Percentiles rank a stretch among this genome's conserved stretches.
Conservation (phyloP, 1,284 basidiomycete species). For the Ustilago cynodontis region DNA sequence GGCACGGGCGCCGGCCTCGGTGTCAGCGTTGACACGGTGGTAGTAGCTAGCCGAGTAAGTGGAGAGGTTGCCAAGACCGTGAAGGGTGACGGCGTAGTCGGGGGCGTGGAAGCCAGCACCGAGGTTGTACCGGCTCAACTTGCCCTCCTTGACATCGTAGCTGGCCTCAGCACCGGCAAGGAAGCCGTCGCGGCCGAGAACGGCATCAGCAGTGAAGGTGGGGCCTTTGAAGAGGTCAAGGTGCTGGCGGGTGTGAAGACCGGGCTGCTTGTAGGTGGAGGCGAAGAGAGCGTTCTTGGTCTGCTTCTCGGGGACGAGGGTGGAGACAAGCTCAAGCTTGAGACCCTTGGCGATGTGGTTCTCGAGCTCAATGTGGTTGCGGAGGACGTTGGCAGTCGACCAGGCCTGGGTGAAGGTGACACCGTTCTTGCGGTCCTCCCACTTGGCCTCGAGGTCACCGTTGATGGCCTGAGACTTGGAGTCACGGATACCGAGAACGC, state of each 20-base stretch:
- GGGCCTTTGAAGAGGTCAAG: constrained; percentile 98
- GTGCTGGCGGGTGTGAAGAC: constrained; percentile 89
- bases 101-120: constrained; percentile 95
- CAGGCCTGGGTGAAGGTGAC: constrained; percentile 76
- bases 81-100: constrained; percentile 94
- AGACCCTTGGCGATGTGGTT: constrained; percentile 96
- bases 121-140: constrained; percentile 89
- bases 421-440: constrained; percentile 68
- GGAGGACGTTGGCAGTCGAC: constrained; percentile 87
- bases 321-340: constrained; percentile 91
- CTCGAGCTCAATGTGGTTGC: constrained; percentile 92
- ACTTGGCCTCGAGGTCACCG: constrained; percentile 70
- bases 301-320: constrained; percentile 84
- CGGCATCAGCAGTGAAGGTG: constrained; percentile 88
- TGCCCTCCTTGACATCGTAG: constrained; percentile 95
- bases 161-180: constrained; percentile 94
- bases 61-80: constrained; percentile 93
- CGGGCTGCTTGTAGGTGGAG: constrained; percentile 94
- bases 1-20: constrained; percentile 90
- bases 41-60: constrained; percentile 97
- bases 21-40: constrained; percentile 93
- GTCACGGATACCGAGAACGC: constrained; percentile 69
- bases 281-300: constrained; percentile 79
- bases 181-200: constrained; percentile 96
- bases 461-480: constrained; percentile 67